Conservation (phyloP, 192 early-diverging fungal genomes). For the Bifiguratus adelaidae region DNA sequence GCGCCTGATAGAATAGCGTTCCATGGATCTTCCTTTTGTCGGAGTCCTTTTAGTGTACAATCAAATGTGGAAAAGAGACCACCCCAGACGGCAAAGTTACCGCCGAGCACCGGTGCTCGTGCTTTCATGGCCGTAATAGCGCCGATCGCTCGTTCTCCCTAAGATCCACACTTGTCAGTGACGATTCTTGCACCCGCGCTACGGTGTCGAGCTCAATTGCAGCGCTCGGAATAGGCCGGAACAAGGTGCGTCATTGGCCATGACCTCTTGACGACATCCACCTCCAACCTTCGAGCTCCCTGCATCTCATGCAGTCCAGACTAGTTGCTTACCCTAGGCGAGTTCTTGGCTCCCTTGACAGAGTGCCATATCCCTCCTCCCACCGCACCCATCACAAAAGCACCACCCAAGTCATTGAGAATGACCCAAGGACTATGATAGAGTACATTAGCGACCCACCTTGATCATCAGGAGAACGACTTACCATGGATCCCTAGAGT, state of each 20-base stretch:
- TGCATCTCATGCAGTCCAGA: too few relatives aligned
- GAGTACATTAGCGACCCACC: background rate
- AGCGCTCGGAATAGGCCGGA: too few relatives aligned
- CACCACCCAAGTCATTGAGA: conserved; percentile 73
- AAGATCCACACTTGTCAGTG: conserved; percentile 1
- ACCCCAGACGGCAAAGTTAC: conserved; percentile 99
- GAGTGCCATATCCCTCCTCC: conserved; percentile 95
- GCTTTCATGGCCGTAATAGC: conserved; percentile 83
- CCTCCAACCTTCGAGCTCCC: too few relatives aligned
- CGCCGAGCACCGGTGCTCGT: conserved; percentile 88
- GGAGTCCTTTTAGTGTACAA: conserved; percentile 83
- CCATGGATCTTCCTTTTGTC: conserved; percentile 99
- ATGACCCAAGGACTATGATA: conserved; percentile 68
- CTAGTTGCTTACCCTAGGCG: conserved; percentile 68
- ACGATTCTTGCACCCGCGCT: too few relatives aligned
- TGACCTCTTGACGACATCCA: too few relatives aligned
- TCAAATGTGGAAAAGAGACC: conserved; percentile 97
- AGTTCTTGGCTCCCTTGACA: conserved; percentile 98
- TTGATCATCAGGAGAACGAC: background rate
- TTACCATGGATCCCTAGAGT: conserved; percentile 46
- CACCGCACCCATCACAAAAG: conserved; percentile 95
- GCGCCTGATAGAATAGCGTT: conserved; percentile 92
- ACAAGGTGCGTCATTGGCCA: too few relatives aligned
- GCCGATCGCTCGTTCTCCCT: conserved; percentile 84
- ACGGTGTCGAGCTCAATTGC: too few relatives aligned